These are phyloP conservation scores for Penicillium sumatraense DNA, from an alignment of 2,329 filamentous ascomycete species.

Conservation along the genomic window DNA sequence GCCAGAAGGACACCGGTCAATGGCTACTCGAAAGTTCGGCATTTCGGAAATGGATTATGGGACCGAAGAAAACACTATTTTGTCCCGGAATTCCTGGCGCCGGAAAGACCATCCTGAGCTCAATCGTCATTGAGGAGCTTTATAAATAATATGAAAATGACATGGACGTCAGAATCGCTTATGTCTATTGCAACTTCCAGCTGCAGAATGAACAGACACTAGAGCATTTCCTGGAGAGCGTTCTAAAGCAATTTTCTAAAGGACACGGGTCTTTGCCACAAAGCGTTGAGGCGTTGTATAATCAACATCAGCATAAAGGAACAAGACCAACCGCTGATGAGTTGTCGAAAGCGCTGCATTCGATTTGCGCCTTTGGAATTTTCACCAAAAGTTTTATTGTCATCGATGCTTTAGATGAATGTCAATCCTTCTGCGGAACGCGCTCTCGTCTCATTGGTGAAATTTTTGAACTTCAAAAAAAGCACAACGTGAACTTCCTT, in stretches of 20 bases:
- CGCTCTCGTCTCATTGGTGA: slow-evolving; percentile 10
- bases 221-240: slow-evolving; percentile 42
- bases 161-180: slow-evolving; percentile 44
- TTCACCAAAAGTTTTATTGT: slow-evolving; percentile 30
- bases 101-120: slow-evolving; percentile 25
- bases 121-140: slow-evolving; percentile 49
- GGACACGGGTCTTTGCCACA: too few relatives aligned
- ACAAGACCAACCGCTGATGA: slow-evolving; percentile 33
- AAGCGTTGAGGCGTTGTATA: slow-evolving; percentile 34
- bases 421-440: slow-evolving; percentile 14
- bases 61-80: slow-evolving; percentile 11
- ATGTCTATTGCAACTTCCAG: slow-evolving; percentile 55
- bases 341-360: slow-evolving; percentile 21
- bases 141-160: slow-evolving; percentile 22
- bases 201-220: neutral
- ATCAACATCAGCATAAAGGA: slow-evolving; percentile 4
- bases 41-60: slow-evolving; percentile 18
- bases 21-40: slow-evolving; percentile 26
- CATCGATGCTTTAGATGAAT: slow-evolving; percentile 40
- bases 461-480: slow-evolving; percentile 27
- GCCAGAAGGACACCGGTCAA: neutral
- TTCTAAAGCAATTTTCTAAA: too few relatives aligned
- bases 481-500: slow-evolving; percentile 30
- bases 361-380: slow-evolving; percentile 5
- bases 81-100: slow-evolving; percentile 25